Evolutionary conservation across 805 yeast genomes (phyloP).

Genomic region (Lachancea quebecensis): DNA sequence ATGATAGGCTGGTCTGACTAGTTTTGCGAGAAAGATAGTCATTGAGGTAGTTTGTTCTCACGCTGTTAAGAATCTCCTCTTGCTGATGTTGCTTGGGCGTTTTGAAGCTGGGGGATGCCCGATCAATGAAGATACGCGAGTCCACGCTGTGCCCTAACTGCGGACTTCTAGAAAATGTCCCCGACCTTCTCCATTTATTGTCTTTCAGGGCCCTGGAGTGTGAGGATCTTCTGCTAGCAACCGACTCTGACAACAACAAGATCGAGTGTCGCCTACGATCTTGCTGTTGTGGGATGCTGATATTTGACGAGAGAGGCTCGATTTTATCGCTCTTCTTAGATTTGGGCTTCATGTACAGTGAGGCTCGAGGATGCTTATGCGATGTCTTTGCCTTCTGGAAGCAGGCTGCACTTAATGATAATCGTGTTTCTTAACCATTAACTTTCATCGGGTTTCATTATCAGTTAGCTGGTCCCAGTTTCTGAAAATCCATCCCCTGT

Average conservation of each 20-base stretch:
- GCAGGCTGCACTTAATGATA: background rate
- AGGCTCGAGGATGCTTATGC: background rate
- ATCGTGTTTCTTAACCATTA: background rate
- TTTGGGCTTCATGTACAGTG: background rate
- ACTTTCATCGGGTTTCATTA: no score
- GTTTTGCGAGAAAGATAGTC: slow-evolving; percentile 6
- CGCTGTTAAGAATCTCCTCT: slow-evolving; percentile 28
- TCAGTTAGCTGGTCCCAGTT: no score
- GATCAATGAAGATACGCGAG: slow-evolving; percentile 23
- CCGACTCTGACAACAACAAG: slow-evolving; percentile 12
- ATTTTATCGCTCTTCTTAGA: background rate
- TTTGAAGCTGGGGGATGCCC: slow-evolving; percentile 29
- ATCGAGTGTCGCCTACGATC: slow-evolving; percentile 14
- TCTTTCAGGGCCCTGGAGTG: background rate
- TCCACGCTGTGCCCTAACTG: slow-evolving; percentile 15
- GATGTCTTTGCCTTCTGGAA: background rate
- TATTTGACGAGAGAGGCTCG: slow-evolving; percentile 6
- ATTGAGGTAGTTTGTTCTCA: slow-evolving; percentile 27
- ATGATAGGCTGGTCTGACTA: background rate
- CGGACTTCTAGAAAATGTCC: slow-evolving; percentile 2
- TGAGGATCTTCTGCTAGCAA: slow-evolving; percentile 11
- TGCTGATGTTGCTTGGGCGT: slow-evolving; percentile 19
- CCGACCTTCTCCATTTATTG: background rate
- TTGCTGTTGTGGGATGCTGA: slow-evolving; percentile 9
- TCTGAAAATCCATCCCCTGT: no score